These are phyloP conservation scores for Cercospora sesami DNA, from an alignment of 2,329 filamentous ascomycete species.

Conservation along the genomic window DNA sequence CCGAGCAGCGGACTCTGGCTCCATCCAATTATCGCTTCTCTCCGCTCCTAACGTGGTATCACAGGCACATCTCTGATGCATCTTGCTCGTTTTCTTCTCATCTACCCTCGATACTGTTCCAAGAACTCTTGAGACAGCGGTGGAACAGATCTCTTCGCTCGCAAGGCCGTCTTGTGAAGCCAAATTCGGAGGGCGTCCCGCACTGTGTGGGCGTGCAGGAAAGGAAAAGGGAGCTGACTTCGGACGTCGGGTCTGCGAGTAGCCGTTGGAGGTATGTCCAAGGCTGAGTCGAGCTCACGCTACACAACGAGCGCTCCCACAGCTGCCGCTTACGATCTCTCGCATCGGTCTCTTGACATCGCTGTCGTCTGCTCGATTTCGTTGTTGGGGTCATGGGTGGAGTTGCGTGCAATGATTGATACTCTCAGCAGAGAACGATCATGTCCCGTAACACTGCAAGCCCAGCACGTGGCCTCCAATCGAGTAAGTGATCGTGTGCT, in stretches of 20 bases:
- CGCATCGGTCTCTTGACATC: not conserved
- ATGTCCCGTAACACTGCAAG: not conserved
- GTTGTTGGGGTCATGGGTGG: not conserved
- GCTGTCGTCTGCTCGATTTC: not conserved
- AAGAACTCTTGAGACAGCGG: not conserved
- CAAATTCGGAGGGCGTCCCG: not conserved
- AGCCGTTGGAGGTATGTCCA: not conserved
- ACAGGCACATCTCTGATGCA: not conserved
- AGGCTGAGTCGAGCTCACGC: not conserved
- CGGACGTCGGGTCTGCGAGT: constrained; percentile 7
- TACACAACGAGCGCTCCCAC: not conserved
- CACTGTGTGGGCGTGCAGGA: not conserved
- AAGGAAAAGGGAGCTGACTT: not conserved
- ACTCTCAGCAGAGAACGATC: not conserved
- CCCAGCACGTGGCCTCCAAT: constrained; percentile 13
- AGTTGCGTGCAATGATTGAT: not conserved
- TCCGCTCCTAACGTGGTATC: not conserved
- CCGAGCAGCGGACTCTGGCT: not conserved
- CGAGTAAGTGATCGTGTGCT: constrained; percentile 23
- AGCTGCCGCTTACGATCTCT: not conserved
- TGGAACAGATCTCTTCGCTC: not conserved
- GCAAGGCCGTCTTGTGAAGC: not conserved
- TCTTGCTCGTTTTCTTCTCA: not conserved
- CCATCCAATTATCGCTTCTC: not conserved
- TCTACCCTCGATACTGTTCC: not conserved